Percentiles rank a stretch among this genome's conserved stretches.
phyloP scores from a whole-genome alignment of 2,329 filamentous ascomycete genomes.

The Microsporum ferrugineum region DNA sequence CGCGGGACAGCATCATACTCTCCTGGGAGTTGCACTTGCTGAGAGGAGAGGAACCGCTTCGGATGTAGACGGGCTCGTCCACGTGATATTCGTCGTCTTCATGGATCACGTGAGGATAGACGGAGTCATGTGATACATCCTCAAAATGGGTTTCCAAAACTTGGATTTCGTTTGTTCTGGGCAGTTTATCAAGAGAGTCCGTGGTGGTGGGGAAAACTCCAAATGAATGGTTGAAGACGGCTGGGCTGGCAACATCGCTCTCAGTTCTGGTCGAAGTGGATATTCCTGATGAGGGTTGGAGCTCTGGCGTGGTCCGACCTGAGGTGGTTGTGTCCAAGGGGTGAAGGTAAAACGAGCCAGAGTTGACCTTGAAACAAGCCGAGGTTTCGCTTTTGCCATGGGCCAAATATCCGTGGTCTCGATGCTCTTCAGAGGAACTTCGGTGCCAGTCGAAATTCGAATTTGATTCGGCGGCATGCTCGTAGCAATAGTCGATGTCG shows the following conservation, averaged over 20 bases:
- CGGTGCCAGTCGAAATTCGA: constrained; percentile 50
- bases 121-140: constrained; percentile 23
- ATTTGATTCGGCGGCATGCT: constrained; percentile 49
- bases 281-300: background rate
- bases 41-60: constrained; percentile 41
- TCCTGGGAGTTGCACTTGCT: constrained; percentile 49
- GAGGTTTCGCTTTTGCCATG: background rate
- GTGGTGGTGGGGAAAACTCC: constrained; percentile 4
- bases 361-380: background rate
- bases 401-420: background rate
- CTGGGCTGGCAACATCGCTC: background rate
- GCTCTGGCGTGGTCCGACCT: constrained; percentile 3
- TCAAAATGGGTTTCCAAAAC: constrained; percentile 22
- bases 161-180: constrained; percentile 23
- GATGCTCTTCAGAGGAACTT: constrained; percentile 23
- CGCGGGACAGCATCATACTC: constrained; percentile 42
- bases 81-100: constrained; percentile 35
- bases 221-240: constrained; percentile 4
- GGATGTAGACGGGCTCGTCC: constrained; percentile 28
- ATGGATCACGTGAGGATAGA: constrained; percentile 35
- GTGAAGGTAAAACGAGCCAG: constrained; percentile 1
- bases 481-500: constrained; percentile 52
- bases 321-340: background rate
- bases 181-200: constrained; percentile 7
- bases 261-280: background rate